Evolutionary conservation across 2,329 filamentous ascomycete genomes (phyloP).

Genomic region (Aureobasidium sp.): DNA sequence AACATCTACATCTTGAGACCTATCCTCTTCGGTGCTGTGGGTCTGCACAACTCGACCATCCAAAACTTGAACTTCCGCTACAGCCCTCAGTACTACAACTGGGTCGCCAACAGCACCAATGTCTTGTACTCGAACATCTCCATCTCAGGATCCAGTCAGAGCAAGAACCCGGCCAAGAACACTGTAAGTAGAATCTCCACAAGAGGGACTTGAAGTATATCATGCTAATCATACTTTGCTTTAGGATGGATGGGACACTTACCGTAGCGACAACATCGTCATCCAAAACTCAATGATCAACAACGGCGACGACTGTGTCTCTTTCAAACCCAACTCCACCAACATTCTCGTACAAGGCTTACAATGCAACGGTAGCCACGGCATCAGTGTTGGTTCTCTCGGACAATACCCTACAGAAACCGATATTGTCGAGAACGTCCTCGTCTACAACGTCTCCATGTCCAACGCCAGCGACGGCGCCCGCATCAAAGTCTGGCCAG

Average conservation of each 20-base stretch:
- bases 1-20: constrained; percentile 52
- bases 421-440: constrained; percentile 62
- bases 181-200: no score
- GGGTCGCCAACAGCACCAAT: constrained; percentile 57
- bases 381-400: constrained; percentile 63
- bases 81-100: constrained; percentile 54
- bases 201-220: no score
- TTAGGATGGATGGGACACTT: constrained; percentile 45
- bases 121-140: constrained; percentile 55
- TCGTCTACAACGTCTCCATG: constrained; percentile 33
- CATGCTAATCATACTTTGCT: neutral
- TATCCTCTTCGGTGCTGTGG: constrained; percentile 49
- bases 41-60: constrained; percentile 49
- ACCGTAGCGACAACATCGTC: constrained; percentile 52
- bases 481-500: constrained; percentile 68
- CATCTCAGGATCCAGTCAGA: constrained; percentile 48
- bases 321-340: constrained; percentile 66
- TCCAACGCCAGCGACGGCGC: constrained; percentile 49
- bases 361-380: constrained; percentile 60
- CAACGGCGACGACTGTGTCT: constrained; percentile 64
- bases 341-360: constrained; percentile 60
- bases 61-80: constrained; percentile 53
- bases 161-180: constrained; percentile 51
- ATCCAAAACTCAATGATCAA: constrained; percentile 58
- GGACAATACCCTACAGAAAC: constrained; percentile 57